Evolutionary conservation across 352 stramenopile species (phyloP).

Genomic region (Phytophthora ramorum): DNA sequence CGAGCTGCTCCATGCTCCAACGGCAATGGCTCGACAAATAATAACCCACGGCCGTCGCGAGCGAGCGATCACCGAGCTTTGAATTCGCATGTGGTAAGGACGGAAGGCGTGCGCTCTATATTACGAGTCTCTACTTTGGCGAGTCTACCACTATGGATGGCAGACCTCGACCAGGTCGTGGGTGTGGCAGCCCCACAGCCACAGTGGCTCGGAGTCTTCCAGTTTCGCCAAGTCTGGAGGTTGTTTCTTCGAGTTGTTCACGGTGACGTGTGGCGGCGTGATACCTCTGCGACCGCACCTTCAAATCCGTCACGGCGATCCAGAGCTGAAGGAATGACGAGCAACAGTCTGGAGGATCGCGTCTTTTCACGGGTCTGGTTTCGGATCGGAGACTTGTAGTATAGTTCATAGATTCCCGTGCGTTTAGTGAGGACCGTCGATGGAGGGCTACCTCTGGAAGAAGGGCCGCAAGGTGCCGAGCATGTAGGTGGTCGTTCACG

Average conservation of each 20-base stretch:
- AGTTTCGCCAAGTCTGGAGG: neutral
- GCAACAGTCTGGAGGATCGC: neutral
- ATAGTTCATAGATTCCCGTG: neutral
- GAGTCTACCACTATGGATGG: neutral
- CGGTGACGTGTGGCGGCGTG: too few species aligned
- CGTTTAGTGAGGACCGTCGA: slow-evolving; percentile 21
- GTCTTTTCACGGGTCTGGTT: slow-evolving; percentile 15
- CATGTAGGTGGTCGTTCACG: slow-evolving; percentile 44
- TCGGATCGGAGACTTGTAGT: neutral
- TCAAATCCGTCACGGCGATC: neutral
- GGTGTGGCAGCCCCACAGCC: too few species aligned
- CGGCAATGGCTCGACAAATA: neutral
- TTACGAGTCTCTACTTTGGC: neutral
- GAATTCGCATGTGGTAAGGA: neutral
- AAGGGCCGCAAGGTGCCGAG: slow-evolving; percentile 47
- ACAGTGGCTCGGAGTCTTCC: neutral
- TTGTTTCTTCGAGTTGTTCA: too few species aligned
- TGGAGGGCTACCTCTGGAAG: slow-evolving; percentile 65
- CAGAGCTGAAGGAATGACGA: neutral
- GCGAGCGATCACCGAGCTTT: neutral
- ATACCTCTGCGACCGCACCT: neutral
- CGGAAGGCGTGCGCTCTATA: neutral
- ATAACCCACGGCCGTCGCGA: neutral
- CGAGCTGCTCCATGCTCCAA: neutral
- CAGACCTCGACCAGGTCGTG: neutral